These are phyloP conservation scores for Globisporangium rhizosaccharum DNA, from an alignment of 352 stramenopile species.

Conservation along the genomic window DNA sequence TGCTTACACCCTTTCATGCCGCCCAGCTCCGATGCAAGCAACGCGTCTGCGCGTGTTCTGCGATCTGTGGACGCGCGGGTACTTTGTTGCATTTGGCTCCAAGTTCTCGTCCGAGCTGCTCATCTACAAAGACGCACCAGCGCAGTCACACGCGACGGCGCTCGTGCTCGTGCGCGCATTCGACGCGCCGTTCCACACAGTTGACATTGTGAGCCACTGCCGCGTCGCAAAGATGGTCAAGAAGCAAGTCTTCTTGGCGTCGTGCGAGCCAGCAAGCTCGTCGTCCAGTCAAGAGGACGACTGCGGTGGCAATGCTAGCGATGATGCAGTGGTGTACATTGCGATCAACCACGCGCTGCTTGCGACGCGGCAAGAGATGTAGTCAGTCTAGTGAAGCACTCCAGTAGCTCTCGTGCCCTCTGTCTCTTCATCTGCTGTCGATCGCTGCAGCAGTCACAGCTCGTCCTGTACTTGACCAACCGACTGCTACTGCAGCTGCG, in stretches of 20 bases:
- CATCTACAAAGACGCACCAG: constrained; percentile 53
- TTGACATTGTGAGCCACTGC: constrained; percentile 58
- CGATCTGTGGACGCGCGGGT: constrained; percentile 61
- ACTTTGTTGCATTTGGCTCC: constrained; percentile 63
- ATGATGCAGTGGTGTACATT: constrained; percentile 40
- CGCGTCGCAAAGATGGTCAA: constrained; percentile 74
- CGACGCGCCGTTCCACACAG: constrained; percentile 31
- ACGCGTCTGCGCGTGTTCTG: constrained; percentile 44
- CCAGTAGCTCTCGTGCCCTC: background rate
- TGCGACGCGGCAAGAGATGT: constrained; percentile 26
- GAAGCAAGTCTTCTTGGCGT: constrained; percentile 55
- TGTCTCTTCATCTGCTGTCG: background rate
- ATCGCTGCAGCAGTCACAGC: background rate
- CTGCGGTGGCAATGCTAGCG: background rate
- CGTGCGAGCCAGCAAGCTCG: background rate
- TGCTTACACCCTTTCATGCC: background rate
- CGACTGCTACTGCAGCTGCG: constrained; percentile 6
- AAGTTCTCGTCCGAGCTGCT: constrained; percentile 85
- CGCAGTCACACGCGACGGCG: constrained; percentile 35
- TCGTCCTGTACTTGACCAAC: background rate
- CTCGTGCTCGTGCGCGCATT: constrained; percentile 48
- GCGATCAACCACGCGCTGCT: constrained; percentile 57
- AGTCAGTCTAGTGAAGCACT: background rate
- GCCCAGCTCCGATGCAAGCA: constrained; percentile 16
- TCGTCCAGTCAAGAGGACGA: background rate